These are phyloP conservation scores for Acanthamoeba culbertsoni DNA, from an alignment of 208 protist species.

Conservation along the genomic window DNA sequence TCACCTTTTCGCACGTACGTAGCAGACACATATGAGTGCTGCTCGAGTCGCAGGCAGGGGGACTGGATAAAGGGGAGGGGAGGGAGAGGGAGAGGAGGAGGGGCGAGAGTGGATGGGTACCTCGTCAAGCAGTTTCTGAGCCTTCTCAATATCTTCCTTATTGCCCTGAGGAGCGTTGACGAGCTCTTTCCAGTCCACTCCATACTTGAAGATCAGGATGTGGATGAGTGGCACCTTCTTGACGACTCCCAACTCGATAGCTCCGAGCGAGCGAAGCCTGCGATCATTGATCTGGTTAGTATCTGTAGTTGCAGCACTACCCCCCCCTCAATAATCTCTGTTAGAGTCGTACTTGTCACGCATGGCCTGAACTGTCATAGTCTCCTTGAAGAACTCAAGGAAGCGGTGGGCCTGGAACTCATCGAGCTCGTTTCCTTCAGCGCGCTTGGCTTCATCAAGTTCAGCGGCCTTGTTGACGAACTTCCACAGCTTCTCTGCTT, in stretches of 20 bases:
- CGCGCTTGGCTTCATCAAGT: constrained; percentile 53
- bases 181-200: constrained; percentile 1
- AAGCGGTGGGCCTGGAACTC: constrained; percentile 65
- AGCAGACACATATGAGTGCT: too few relatives aligned
- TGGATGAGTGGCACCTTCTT: constrained; percentile 52
- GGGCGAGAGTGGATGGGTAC: not conserved
- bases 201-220: constrained; percentile 31
- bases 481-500: constrained; percentile 62
- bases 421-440: constrained; percentile 46
- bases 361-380: constrained; percentile 61
- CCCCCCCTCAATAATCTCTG: too few relatives aligned
- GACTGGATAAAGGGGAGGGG: too few relatives aligned
- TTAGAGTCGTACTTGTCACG: constrained; percentile 52
- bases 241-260: not conserved
- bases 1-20: too few relatives aligned
- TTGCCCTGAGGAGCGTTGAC: constrained; percentile 61
- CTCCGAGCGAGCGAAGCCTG: not conserved
- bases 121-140: constrained; percentile 21
- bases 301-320: too few relatives aligned
- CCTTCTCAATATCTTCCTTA: constrained; percentile 29
- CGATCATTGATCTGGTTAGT: not conserved
- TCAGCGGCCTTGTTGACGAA: constrained; percentile 24
- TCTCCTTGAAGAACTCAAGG: constrained; percentile 64
- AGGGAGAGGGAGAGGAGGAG: not conserved
- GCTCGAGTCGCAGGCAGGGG: too few relatives aligned